Base-by-base conservation (phyloP, 164 flowering plant species). In the Nymphaea colorata region DNA sequence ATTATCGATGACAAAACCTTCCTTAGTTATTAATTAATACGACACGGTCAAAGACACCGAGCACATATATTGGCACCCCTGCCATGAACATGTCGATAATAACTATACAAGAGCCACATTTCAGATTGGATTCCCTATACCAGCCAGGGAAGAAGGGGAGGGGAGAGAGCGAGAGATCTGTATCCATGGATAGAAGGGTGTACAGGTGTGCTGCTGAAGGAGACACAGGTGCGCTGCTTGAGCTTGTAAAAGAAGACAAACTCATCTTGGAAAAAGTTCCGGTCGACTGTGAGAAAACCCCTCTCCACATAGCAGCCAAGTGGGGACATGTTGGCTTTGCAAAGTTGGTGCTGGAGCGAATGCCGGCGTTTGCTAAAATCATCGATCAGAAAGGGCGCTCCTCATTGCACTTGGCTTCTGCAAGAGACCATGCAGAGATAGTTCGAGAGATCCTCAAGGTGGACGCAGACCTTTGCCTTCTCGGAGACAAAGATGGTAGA, bases 371-470 rank as follows among this genome's bases (percentile, higher is more conserved):
- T 2, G 74, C 79, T 17, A 2, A 41, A 2, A 68, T 66, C 65
- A 41, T 76, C 6, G 70, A 77, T 60, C 69, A 67, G 1, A 44
- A 6, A 1, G 64, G 71, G 3, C 60, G 41, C 4, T 68, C 72
- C 42, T 74, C 80, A 0, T 74, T 80, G 51, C 82, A 80, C 76
- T 61, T 77, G 65, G 79, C 82, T 4, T 43, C 77, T 0, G 69
- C 80, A 0, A 67, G 68, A 17, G 79, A 78, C 12, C 66, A 73
- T 42, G 44, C 25, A 1, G 74, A 71, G 0, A 63, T 80, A 15
- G 79, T 71, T 3, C 69, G 16, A 15, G 55, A 4, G 18, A 43
- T 43, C 16, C 16, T 64, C 16, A 16, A 4, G 51, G 18, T 43
- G 0, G 51, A 64, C 66, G 10, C 14, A 5, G 44, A 25, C n/a